Conservation (phyloP, 2,329 filamentous ascomycete species). For the Periconia digitata region DNA sequence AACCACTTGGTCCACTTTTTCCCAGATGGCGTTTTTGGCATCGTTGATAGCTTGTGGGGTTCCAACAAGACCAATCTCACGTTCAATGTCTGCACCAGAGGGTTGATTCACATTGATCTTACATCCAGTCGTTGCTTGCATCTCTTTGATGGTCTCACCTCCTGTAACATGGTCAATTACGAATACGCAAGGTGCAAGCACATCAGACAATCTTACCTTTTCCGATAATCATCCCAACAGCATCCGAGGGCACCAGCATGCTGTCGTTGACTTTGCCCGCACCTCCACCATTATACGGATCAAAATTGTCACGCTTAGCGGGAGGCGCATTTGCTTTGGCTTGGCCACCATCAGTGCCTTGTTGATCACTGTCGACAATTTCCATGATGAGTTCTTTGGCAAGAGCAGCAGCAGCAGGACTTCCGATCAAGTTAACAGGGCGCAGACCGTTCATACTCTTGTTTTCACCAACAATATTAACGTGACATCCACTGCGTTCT, state of each 20-base stretch:
- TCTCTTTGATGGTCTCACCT: slow-evolving; percentile 90
- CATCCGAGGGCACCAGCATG: slow-evolving; percentile 84
- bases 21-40: slow-evolving; percentile 83
- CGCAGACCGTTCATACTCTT: slow-evolving; percentile 89
- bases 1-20: slow-evolving; percentile 89
- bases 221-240: slow-evolving; percentile 94
- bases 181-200: not conserved
- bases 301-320: slow-evolving; percentile 38
- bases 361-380: slow-evolving; percentile 88
- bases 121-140: slow-evolving; percentile 84
- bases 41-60: slow-evolving; percentile 73
- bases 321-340: slow-evolving; percentile 16
- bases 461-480: slow-evolving; percentile 91
- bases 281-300: slow-evolving; percentile 48
- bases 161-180: slow-evolving; percentile 46
- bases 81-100: slow-evolving; percentile 75
- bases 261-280: slow-evolving; percentile 72
- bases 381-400: slow-evolving; percentile 90
- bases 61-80: slow-evolving; percentile 85
- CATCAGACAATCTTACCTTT: slow-evolving; percentile 58
- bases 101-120: slow-evolving; percentile 93
- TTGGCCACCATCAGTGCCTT: slow-evolving; percentile 46
- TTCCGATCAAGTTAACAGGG: slow-evolving; percentile 87
- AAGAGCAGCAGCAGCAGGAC: slow-evolving; percentile 69
- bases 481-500: slow-evolving; percentile 89